These are phyloP conservation scores for Helotiales sp. DNA, from an alignment of 2,329 filamentous ascomycete species.

Conservation along the genomic window DNA sequence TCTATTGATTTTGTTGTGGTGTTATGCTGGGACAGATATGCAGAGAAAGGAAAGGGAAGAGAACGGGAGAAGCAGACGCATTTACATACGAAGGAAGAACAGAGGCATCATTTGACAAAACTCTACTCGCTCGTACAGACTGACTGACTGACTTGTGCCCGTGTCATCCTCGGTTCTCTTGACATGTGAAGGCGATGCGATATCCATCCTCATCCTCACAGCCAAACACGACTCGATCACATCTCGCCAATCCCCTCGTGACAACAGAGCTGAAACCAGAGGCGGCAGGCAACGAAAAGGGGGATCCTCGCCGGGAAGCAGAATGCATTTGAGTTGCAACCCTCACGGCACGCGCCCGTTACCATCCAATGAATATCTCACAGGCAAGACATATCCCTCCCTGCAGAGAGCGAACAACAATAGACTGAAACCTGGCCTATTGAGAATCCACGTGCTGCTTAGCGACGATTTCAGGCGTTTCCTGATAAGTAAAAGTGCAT, in stretches of 20 bases:
- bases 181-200: slow-evolving; percentile 3
- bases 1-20: neutral
- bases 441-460: neutral
- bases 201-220: neutral
- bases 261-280: neutral
- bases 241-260: slow-evolving; percentile 6
- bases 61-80: neutral
- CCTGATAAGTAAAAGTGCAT: neutral
- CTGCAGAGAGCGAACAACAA: neutral
- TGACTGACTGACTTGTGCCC: neutral
- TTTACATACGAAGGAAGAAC: neutral
- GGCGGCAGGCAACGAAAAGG: neutral
- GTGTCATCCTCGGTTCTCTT: neutral
- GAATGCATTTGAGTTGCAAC: slow-evolving; percentile 1
- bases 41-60: neutral
- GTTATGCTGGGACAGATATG: neutral
- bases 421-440: neutral
- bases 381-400: neutral
- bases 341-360: neutral
- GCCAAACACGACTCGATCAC: neutral
- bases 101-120: slow-evolving; percentile 5
- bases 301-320: neutral
- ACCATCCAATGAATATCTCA: neutral
- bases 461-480: neutral
- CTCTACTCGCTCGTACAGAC: neutral